Evolutionary conservation across 1,284 basidiomycete genomes (phyloP).

Genomic region (Entoloma clypeatum): DNA sequence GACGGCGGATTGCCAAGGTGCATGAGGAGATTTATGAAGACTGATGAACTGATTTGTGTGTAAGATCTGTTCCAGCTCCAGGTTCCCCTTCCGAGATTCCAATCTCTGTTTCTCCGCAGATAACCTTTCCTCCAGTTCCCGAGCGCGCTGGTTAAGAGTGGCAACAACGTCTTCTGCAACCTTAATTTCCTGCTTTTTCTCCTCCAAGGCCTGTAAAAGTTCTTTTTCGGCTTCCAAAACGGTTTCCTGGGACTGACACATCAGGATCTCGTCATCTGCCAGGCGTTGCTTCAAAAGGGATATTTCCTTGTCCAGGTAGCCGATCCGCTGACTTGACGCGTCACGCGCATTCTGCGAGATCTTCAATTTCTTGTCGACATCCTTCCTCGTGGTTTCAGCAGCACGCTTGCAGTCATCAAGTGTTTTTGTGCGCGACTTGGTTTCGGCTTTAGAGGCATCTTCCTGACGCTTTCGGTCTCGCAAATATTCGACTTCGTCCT

Average conservation of each 20-base stretch:
- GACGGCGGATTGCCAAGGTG: constrained; percentile 14
- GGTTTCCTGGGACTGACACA: constrained; percentile 42
- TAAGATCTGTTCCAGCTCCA: constrained; percentile 41
- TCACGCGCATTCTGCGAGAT: constrained; percentile 64
- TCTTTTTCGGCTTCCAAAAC: constrained; percentile 45
- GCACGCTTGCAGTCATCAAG: constrained; percentile 85
- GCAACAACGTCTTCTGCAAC: constrained; percentile 66
- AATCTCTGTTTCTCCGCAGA: constrained; percentile 52
- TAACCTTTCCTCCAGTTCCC: constrained; percentile 58
- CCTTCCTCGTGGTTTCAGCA: constrained; percentile 75
- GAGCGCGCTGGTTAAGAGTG: constrained; percentile 49
- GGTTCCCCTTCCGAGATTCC: constrained; percentile 44
- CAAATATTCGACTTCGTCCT: constrained; percentile 70
- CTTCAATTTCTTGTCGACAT: constrained; percentile 86
- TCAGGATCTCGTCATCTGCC: constrained; percentile 47
- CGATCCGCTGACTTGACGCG: constrained; percentile 61
- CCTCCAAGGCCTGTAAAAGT: constrained; percentile 51
- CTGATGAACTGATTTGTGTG: constrained; percentile 29
- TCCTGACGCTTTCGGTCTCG: constrained; percentile 81
- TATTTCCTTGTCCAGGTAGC: constrained; percentile 69
- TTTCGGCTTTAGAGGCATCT: constrained; percentile 72
- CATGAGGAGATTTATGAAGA: constrained; percentile 12
- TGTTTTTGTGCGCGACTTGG: constrained; percentile 77
- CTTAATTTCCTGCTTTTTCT: constrained; percentile 62
- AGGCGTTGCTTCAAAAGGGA: constrained; percentile 51